Conservation (phyloP, 805 yeast genomes). For the Clavispora vitiphila region DNA sequence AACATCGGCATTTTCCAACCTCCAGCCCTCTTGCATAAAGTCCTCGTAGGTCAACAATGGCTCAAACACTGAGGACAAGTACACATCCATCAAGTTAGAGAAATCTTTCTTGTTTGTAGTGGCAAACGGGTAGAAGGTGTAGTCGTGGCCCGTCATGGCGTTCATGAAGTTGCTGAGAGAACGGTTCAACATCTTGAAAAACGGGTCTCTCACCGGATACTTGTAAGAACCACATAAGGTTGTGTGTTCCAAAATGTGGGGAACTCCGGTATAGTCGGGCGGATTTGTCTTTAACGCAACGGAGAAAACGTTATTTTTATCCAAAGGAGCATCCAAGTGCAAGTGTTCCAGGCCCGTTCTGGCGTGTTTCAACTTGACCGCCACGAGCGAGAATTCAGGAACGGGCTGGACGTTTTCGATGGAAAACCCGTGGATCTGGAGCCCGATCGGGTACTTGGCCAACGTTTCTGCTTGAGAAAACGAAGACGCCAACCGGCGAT, state of each 20-base stretch:
- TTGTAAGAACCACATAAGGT: conserved; percentile 90
- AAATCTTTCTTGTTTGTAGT: conserved; percentile 85
- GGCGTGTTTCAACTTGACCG: conserved; percentile 64
- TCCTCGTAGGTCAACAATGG: conserved; percentile 78
- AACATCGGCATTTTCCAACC: conserved; percentile 69
- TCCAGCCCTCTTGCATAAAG: conserved; percentile 96
- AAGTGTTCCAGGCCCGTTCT: conserved; percentile 75
- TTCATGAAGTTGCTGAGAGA: conserved; percentile 97
- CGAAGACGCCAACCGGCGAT: conserved; percentile 1
- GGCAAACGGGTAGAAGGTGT: conserved; percentile 93
- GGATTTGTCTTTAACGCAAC: conserved; percentile 92
- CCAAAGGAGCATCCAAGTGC: conserved; percentile 77
- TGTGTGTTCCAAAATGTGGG: conserved; percentile 94
- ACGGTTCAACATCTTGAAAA: conserved; percentile 92
- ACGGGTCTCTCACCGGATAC: conserved; percentile 94
- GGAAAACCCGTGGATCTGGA: conserved; percentile 59
- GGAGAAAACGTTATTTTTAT: conserved; percentile 81
- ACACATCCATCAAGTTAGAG: conserved; percentile 78
- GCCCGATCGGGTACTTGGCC: conserved; percentile 58
- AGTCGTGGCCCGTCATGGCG: conserved; percentile 98
- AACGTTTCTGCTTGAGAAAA: conserved; percentile 7
- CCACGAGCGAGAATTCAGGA: conserved; percentile 78
- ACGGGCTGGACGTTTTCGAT: conserved; percentile 61
- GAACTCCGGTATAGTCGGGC: conserved; percentile 91
- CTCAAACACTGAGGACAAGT: conserved; percentile 78